These are phyloP conservation scores for Amanita muscaria DNA, from an alignment of 768 basidiomycete genomes.

Conservation along the genomic window DNA sequence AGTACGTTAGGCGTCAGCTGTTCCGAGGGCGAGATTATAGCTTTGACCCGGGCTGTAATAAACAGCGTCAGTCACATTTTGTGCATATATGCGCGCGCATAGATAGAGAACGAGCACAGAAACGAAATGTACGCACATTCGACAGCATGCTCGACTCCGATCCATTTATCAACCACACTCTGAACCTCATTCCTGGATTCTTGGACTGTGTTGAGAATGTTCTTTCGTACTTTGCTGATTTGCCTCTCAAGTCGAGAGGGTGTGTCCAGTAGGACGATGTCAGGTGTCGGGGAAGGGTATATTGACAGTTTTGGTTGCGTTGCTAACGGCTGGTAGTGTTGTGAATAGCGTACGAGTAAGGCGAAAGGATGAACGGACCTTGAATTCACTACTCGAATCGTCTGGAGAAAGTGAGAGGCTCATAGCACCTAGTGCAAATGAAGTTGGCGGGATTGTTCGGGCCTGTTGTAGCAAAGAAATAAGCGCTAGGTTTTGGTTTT, in stretches of 20 bases:
- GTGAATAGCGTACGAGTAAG: too few relatives aligned
- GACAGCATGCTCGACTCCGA: constrained; percentile 74
- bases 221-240: constrained; percentile 62
- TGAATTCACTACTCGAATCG: too few relatives aligned
- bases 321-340: too few relatives aligned
- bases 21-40: constrained; percentile 73
- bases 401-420: background rate
- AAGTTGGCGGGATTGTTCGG: too few relatives aligned
- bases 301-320: constrained; percentile 79
- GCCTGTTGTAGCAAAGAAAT: too few relatives aligned
- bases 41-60: constrained; percentile 65
- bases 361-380: too few relatives aligned
- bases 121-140: constrained; percentile 47
- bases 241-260: constrained; percentile 69
- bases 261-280: constrained; percentile 65
- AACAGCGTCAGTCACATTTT: background rate
- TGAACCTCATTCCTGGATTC: constrained; percentile 63
- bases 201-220: constrained; percentile 38
- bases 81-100: too few relatives aligned
- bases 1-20: constrained; percentile 81
- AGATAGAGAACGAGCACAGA: background rate
- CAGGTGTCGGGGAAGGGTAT: constrained; percentile 56
- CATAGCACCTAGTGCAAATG: too few relatives aligned
- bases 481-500: too few relatives aligned
- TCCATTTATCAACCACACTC: constrained; percentile 70